phyloP scores from a whole-genome alignment of 495 filamentous ascomycete genomes.

The Terfezia claveryi region DNA sequence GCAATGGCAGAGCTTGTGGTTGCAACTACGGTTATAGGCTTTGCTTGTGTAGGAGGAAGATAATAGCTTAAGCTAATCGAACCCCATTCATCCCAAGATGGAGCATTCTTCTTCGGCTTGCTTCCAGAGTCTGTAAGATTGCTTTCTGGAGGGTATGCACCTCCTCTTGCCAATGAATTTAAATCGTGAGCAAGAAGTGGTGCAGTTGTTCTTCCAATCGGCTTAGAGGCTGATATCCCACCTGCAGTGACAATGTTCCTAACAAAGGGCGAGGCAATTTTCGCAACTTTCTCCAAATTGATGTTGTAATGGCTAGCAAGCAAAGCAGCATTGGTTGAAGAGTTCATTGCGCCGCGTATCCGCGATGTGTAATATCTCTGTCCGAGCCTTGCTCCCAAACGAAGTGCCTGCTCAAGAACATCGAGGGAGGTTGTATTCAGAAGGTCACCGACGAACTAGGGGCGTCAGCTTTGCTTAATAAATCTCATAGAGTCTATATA shows the following conservation, averaged over 20 bases:
- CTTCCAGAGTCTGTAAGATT: slow-evolving; percentile 23
- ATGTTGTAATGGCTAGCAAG: slow-evolving; percentile 83
- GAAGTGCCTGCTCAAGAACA: slow-evolving; percentile 51
- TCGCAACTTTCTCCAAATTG: slow-evolving; percentile 67
- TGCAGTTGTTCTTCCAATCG: not conserved
- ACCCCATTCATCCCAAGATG: slow-evolving; percentile 45
- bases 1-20: slow-evolving; percentile 1
- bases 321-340: slow-evolving; percentile 40
- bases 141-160: slow-evolving; percentile 17
- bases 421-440: slow-evolving; percentile 66
- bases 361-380: slow-evolving; percentile 76
- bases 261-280: slow-evolving; percentile 60
- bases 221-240: slow-evolving; percentile 11
- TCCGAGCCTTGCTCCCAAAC: slow-evolving; percentile 59
- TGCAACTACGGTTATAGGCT: slow-evolving; percentile 4
- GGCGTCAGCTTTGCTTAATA: not conserved
- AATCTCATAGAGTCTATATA: not conserved
- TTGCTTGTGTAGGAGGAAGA: slow-evolving; percentile 21
- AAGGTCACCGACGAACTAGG: slow-evolving; percentile 53
- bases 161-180: slow-evolving; percentile 40
- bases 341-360: slow-evolving; percentile 29
- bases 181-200: slow-evolving; percentile 54
- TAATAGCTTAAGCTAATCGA: slow-evolving; percentile 46
- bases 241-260: slow-evolving; percentile 32
- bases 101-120: slow-evolving; percentile 8